Base-by-base conservation (phyloP, 2,329 filamentous ascomycete genomes). In the Pyrenophora graminea region DNA sequence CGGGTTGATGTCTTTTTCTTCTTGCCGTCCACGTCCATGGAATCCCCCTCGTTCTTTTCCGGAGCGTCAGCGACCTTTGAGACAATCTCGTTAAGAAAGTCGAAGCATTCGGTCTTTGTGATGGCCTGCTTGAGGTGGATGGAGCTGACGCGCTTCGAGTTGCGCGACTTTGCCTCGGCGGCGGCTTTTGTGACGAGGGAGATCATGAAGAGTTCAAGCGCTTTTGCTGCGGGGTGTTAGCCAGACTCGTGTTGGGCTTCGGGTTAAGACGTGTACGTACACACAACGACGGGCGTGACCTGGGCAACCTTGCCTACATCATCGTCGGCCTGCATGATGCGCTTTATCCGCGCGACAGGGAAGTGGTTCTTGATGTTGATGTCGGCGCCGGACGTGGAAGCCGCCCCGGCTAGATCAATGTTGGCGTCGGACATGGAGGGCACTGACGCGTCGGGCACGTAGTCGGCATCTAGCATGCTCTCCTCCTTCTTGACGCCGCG, bases 301-400 rank as follows among this genome's bases (percentile, higher is more conserved):
- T 99, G 94, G 3, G 94, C 92, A 8, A 99, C 94, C 77, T 99
- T 99, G 56, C 94, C 94, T 0, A 99, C 92, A 72, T 99, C 94
- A 70, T 99, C 94, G 69, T 99, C 94, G 9, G 93, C 93, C 76
- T 99, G 94, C 94, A 99, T 97, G 67, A 99, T 97, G 44, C 94
- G 86, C 81, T 99, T 99, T 79, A 99, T 99, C 56, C 94, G 84
- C 12, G 94, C 94, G 27, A 96, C 96, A 1, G 94, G 94, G 68
- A 99, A 99, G 68, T 97, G 97, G 30, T 93, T 97, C 74, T 85
- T 90, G 64, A 99, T 91, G 37, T 91, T 74, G 76, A 96, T 76
- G 73, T 85, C 74, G 18, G 62, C 61, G 46, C 57, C 62, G 13
- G 60, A 73, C 67, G 36, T 66, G 63, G 15, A 15, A 15, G 36